These are phyloP conservation scores for Fomitopsis betulina DNA, from an alignment of 1,284 basidiomycete genomes.

Conservation along the genomic window DNA sequence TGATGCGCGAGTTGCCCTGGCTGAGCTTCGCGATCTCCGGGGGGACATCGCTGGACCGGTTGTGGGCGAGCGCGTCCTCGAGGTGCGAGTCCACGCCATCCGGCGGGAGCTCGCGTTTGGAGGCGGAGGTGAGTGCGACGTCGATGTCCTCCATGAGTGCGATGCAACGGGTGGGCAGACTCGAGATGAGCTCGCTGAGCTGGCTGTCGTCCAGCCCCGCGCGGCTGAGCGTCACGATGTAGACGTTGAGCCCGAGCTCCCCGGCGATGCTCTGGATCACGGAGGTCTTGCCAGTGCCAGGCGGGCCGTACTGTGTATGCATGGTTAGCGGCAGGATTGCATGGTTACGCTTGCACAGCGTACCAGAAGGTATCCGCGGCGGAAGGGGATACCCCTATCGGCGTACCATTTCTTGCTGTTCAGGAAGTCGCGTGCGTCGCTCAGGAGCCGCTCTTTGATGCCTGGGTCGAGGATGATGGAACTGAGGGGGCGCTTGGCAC, in stretches of 20 bases:
- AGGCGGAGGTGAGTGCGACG: constrained; percentile 55
- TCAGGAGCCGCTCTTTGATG: constrained; percentile 13
- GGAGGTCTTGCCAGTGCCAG: constrained; percentile 76
- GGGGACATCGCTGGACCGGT: neutral
- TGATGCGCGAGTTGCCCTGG: constrained; percentile 37
- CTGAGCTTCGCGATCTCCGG: neutral
- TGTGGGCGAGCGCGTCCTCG: neutral
- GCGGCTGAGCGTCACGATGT: constrained; percentile 67
- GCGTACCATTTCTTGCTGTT: constrained; percentile 36
- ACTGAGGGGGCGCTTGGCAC: constrained; percentile 13
- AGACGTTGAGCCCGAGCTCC: constrained; percentile 70
- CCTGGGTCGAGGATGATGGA: constrained; percentile 19
- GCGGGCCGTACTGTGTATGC: constrained; percentile 53
- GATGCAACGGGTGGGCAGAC: constrained; percentile 66
- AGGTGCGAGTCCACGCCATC: neutral
- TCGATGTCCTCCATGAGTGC: constrained; percentile 82
- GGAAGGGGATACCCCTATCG: constrained; percentile 62
- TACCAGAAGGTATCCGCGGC: constrained; percentile 66
- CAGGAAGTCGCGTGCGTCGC: constrained; percentile 18
- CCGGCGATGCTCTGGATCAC: constrained; percentile 74
- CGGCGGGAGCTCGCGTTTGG: constrained; percentile 20
- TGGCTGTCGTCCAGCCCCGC: constrained; percentile 62
- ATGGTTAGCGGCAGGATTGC: neutral
- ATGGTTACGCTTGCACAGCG: constrained; percentile 10
- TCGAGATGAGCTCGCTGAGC: constrained; percentile 56